Evolutionary conservation across 2,329 filamentous ascomycete genomes (phyloP).

Genomic region (Thermoascus crustaceus): DNA sequence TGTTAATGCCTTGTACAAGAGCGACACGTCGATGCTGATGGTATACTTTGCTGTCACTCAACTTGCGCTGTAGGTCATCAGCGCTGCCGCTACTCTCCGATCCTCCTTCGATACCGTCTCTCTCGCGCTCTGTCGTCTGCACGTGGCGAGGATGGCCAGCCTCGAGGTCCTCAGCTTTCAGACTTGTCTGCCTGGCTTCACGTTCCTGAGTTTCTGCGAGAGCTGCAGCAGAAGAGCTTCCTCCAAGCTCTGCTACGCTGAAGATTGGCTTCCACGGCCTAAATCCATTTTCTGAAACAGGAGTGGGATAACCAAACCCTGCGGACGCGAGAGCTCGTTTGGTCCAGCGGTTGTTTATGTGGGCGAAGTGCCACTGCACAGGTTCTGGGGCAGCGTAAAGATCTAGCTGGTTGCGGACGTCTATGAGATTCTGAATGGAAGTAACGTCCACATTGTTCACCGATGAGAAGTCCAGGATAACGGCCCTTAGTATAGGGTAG

Average conservation of each 20-base stretch:
- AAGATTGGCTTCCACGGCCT: slow-evolving; percentile 91
- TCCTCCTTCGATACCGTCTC: slow-evolving; percentile 19
- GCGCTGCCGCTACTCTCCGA: slow-evolving; percentile 22
- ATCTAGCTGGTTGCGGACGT: slow-evolving; percentile 90
- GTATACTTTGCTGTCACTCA: slow-evolving; percentile 43
- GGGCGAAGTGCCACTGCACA: slow-evolving; percentile 95
- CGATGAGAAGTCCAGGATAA: slow-evolving; percentile 87
- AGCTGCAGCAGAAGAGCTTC: slow-evolving; percentile 60
- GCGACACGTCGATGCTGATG: slow-evolving; percentile 40
- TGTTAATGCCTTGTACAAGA: slow-evolving; percentile 75
- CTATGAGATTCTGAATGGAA: slow-evolving; percentile 83
- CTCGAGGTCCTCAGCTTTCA: slow-evolving; percentile 21
- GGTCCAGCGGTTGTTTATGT: slow-evolving; percentile 88
- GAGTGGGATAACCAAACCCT: slow-evolving; percentile 76
- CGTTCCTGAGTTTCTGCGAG: slow-evolving; percentile 58
- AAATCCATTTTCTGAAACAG: slow-evolving; percentile 44
- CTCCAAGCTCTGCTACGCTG: slow-evolving; percentile 78
- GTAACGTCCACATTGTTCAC: slow-evolving; percentile 94
- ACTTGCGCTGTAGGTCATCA: slow-evolving; percentile 36
- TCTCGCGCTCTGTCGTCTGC: slow-evolving; percentile 24
- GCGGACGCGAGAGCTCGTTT: slow-evolving; percentile 80
- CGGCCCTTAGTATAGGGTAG: slow-evolving; percentile 68
- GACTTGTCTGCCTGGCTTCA: slow-evolving; percentile 29
- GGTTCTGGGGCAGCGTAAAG: slow-evolving; percentile 68
- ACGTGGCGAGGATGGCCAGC: slow-evolving; percentile 24